These are phyloP conservation scores for Calonectria pseudoturangicola DNA, from an alignment of 2,329 filamentous ascomycete species.

Conservation along the genomic window DNA sequence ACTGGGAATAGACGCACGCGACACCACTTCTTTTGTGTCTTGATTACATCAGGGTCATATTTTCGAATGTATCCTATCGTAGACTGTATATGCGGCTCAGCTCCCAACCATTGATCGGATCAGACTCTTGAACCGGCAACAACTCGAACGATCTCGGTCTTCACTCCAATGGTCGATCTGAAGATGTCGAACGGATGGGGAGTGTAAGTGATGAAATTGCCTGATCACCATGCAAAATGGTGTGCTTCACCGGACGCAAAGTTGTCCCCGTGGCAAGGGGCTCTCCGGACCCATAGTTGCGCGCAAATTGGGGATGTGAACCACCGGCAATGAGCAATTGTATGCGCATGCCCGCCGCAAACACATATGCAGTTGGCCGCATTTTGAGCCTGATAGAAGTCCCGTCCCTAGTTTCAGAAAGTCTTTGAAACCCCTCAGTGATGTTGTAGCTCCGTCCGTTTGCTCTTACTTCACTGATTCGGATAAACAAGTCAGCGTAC, in stretches of 20 bases:
- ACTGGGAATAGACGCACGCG: no score
- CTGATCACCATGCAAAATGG: neutral
- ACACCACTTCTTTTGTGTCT: no score
- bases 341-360: neutral
- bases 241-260: neutral
- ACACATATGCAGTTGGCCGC: neutral
- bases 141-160: neutral
- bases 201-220: neutral
- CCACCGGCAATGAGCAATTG: slow-evolving; percentile 8
- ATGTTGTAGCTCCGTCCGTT: slow-evolving; percentile 4
- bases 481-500: neutral
- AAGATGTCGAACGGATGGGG: neutral
- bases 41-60: no score
- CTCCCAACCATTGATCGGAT: neutral
- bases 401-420: neutral
- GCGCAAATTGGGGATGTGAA: slow-evolving; percentile 14
- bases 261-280: slow-evolving; percentile 1
- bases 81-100: neutral
- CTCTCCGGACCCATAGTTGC: neutral
- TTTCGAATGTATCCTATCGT: neutral
- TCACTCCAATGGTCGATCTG: neutral
- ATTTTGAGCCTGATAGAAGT: neutral
- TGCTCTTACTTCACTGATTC: slow-evolving; percentile 1
- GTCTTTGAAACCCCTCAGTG: neutral
- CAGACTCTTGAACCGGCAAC: neutral